phyloP scores from a whole-genome alignment of 495 filamentous ascomycete genomes.

The Physcia stellaris region DNA sequence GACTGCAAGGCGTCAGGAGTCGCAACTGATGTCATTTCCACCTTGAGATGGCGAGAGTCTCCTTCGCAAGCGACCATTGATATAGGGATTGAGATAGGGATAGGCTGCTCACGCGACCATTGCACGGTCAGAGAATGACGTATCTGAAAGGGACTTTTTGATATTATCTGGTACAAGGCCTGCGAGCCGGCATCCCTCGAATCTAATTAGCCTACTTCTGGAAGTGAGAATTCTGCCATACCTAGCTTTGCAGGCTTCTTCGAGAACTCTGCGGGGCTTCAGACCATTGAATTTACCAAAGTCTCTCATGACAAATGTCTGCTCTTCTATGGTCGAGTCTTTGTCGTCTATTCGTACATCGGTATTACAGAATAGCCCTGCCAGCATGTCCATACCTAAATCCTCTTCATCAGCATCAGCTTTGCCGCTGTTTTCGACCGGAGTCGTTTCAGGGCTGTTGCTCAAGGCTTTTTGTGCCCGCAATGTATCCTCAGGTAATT shows the following conservation, averaged over 20 bases:
- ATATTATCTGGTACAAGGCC: no score
- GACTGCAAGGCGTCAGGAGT: conserved; percentile 68
- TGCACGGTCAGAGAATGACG: conserved; percentile 57
- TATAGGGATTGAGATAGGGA: conserved; percentile 26
- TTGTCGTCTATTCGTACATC: no score
- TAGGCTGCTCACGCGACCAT: conserved; percentile 70
- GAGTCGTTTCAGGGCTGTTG: no score
- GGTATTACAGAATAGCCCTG: background rate
- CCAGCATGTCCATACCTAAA: conserved; percentile 4
- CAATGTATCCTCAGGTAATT: conserved; percentile 5
- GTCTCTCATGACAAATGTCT: conserved; percentile 48
- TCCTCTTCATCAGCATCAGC: conserved; percentile 4
- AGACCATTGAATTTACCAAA: conserved; percentile 73
- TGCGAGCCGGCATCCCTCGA: no score
- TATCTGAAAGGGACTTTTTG: conserved; percentile 56
- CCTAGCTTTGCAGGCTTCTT: conserved; percentile 80
- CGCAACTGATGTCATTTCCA: conserved; percentile 65
- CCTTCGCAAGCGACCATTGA: conserved; percentile 28
- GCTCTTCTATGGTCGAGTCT: conserved; percentile 17
- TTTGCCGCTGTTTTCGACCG: no score
- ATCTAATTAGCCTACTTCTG: no score
- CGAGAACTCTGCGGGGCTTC: conserved; percentile 56
- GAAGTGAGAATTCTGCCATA: no score
- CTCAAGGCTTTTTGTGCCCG: background rate
- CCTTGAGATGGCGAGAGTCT: conserved; percentile 31